phyloP scores from a whole-genome alignment of 1,284 basidiomycete genomes.

The Tilletia horrida region DNA sequence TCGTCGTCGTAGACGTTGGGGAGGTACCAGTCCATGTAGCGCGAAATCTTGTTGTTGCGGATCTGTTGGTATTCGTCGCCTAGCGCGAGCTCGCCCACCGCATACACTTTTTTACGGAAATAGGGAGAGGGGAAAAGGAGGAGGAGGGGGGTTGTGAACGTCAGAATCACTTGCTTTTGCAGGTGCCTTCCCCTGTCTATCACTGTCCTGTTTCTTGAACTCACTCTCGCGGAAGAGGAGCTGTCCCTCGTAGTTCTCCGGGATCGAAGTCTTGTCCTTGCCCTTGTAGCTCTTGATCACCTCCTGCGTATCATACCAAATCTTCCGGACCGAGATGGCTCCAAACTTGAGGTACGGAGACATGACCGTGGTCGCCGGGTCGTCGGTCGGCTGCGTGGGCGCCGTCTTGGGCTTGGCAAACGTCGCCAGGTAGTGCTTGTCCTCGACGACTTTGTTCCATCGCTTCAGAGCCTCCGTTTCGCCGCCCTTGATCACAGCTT shows the following conservation, averaged over 20 bases:
- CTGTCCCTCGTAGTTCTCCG: constrained; percentile 50
- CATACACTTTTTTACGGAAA: constrained; percentile 51
- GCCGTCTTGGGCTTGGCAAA: constrained; percentile 61
- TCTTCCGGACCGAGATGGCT: constrained; percentile 56
- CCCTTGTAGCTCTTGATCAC: constrained; percentile 41
- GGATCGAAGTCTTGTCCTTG: constrained; percentile 30
- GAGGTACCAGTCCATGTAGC: constrained; percentile 57
- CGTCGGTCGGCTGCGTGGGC: constrained; percentile 30
- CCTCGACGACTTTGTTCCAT: constrained; percentile 56
- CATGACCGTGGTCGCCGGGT: constrained; percentile 54
- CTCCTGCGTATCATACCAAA: constrained; percentile 42
- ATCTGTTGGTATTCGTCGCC: constrained; percentile 57
- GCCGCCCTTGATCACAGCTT: constrained; percentile 56
- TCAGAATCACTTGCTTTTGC: too few relatives aligned
- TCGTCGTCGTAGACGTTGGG: constrained; percentile 57
- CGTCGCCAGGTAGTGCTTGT: constrained; percentile 56
- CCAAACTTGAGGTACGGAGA: constrained; percentile 61
- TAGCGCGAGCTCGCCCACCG: constrained; percentile 57
- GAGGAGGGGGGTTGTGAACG: too few relatives aligned
- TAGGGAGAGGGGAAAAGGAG: too few relatives aligned
- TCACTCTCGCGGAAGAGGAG: constrained; percentile 57
- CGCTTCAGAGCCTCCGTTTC: constrained; percentile 58
- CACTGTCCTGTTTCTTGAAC: too few relatives aligned
- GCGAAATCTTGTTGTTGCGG: constrained; percentile 57
- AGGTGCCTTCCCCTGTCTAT: too few relatives aligned